phyloP scores from a whole-genome alignment of 306 rosid species.

The Glycine latifolia region DNA sequence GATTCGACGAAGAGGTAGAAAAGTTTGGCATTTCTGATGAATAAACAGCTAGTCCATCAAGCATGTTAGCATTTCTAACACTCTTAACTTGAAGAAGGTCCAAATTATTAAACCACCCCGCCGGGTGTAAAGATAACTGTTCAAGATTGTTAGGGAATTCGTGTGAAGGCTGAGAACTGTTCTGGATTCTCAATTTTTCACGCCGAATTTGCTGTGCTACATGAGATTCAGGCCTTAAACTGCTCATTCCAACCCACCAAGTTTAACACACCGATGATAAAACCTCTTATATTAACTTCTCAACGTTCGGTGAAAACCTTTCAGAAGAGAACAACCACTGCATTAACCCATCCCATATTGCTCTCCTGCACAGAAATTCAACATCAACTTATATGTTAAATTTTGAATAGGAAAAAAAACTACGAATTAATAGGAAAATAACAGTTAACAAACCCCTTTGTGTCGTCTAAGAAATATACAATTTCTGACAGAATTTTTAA shows the following conservation, averaged over 20 bases:
- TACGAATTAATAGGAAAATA: not conserved
- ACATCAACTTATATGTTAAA: not conserved
- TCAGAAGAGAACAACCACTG: not conserved
- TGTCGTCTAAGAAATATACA: not conserved
- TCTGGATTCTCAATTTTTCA: conserved; percentile 73
- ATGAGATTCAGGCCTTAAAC: conserved; percentile 72
- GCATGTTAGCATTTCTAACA: conserved; percentile 63
- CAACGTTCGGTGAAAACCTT: not conserved
- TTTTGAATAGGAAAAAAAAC: not conserved
- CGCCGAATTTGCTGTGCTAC: conserved; percentile 94
- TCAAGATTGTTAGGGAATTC: conserved; percentile 50
- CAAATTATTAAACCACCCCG: conserved; percentile 43
- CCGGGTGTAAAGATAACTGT: conserved; percentile 44
- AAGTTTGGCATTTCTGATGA: conserved; percentile 61
- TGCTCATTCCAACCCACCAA: conserved; percentile 62
- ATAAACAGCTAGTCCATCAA: conserved; percentile 53
- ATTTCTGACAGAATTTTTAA: not conserved
- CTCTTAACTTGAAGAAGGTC: conserved; percentile 64
- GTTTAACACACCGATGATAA: not conserved
- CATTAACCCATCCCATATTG: not conserved
- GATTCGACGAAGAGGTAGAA: conserved; percentile 46
- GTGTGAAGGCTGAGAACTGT: conserved; percentile 46
- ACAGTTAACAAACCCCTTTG: not conserved
- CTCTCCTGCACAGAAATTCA: conserved; percentile 18
- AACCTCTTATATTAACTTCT: not conserved